Base-by-base conservation (phyloP, 2,329 filamentous ascomycete species). In the Dothistroma septosporum region DNA sequence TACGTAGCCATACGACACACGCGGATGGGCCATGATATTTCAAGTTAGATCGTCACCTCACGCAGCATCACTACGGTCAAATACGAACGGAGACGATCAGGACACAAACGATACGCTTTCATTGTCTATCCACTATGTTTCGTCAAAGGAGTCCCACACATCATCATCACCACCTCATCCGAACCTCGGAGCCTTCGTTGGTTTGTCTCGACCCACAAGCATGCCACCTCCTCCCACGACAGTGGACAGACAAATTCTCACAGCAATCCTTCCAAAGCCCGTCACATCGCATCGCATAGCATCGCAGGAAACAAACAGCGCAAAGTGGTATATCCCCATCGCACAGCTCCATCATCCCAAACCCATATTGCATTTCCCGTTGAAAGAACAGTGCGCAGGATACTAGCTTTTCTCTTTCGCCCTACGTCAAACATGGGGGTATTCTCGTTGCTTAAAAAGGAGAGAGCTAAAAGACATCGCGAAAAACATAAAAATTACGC, bases 61-160 rank as follows among this genome's bases (percentile, higher is more conserved):
- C 24, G 24, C 24, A 28, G 24, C 24, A 28, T 28, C 24, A 28
- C 24, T 28, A 44, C 8, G 14, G n/a, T 44, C 14, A 9, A 9
- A n/a, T 14, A 44, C 8, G n/a, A n/a, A n/a, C 69, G 1, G 71
- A 70, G 4, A 73, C 72, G 41, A 70, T 73, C 33, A 69, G 70
- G 48, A 73, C 70, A 24, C 71, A 53, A 35, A 53, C 35, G 50
- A 53, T 32, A 16, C 47, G n/a, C 50, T 21, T 53, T 22, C 24
- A 37, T 47, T 47, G 44, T 61, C 59, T 61, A 61, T 61, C 49
- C 54, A 61, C 59, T 61, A 37, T 61, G 58, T 55, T 16, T 54
- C 55, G 32, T 61, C 59, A 46, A 59, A 59, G 32, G 53, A 44
- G 55, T 53, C 31, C 50, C 24, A 3, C 31, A 24, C 47, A 50